Percentiles rank a stretch among this genome's conserved stretches.
These are phyloP conservation scores for Lactarius vividus DNA, from an alignment of 768 basidiomycete species.

Conservation along the genomic window DNA sequence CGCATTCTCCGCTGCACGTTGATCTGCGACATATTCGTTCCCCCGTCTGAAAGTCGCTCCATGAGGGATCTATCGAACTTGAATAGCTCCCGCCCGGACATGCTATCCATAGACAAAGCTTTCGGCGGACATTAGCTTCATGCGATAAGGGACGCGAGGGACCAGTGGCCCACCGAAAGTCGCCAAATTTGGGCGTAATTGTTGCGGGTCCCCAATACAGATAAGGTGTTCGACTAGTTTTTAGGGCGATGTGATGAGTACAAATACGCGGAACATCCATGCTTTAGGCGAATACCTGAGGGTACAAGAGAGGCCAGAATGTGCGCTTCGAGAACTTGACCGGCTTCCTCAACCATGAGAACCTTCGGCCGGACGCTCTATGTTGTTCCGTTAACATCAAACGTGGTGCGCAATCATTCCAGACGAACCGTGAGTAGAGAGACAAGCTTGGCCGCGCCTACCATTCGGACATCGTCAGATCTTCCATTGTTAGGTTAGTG, in stretches of 20 bases:
- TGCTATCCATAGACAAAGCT: constrained; percentile 71
- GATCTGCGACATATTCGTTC: constrained; percentile 65
- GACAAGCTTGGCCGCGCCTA: constrained; percentile 67
- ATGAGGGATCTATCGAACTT: constrained; percentile 68
- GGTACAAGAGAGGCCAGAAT: constrained; percentile 61
- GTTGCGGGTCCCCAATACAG: constrained; percentile 76
- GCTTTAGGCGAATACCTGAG: constrained; percentile 27
- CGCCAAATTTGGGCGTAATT: constrained; percentile 66
- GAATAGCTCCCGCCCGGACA: constrained; percentile 51
- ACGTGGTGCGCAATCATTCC: no score
- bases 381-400: background rate
- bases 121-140: constrained; percentile 4
- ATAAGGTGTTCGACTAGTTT: constrained; percentile 64
- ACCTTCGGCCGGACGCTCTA: constrained; percentile 60
- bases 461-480: background rate
- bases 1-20: constrained; percentile 76
- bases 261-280: background rate
- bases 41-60: constrained; percentile 61
- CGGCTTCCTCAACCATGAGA: constrained; percentile 76
- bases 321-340: constrained; percentile 80
- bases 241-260: background rate
- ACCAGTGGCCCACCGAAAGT: constrained; percentile 50
- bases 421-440: constrained; percentile 52
- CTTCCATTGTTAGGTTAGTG: background rate
- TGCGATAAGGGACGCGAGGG: background rate